phyloP scores from a whole-genome alignment of 345 rosid species.

The Odontarrhena argentea region DNA sequence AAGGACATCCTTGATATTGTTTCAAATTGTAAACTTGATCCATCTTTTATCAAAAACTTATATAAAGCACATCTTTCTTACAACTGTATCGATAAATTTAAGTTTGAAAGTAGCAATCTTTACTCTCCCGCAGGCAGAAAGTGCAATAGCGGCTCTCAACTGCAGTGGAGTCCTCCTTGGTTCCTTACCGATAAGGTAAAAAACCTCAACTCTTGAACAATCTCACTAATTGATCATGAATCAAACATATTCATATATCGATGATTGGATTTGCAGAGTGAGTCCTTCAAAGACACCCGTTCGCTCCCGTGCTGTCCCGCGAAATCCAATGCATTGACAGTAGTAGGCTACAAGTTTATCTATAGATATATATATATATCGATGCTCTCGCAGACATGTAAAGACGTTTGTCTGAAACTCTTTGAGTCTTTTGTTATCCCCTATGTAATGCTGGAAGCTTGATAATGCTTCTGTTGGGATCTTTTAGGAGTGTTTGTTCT shows the following conservation, averaged over 20 bases:
- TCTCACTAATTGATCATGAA: neutral
- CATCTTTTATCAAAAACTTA: neutral
- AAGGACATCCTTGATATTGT: neutral
- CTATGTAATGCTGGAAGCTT: slow-evolving; percentile 37
- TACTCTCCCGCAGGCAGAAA: slow-evolving; percentile 71
- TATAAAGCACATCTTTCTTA: neutral
- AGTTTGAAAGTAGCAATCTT: slow-evolving; percentile 22
- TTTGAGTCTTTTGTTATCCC: slow-evolving; percentile 23
- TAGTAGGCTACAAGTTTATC: slow-evolving; percentile 21
- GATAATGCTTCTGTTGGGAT: slow-evolving; percentile 35
- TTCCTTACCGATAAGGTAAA: slow-evolving; percentile 79
- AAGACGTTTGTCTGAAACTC: slow-evolving; percentile 37
- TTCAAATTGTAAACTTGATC: neutral
- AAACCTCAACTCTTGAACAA: slow-evolving; percentile 4
- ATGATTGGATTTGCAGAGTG: slow-evolving; percentile 32
- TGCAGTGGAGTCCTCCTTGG: slow-evolving; percentile 94
- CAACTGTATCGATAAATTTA: neutral
- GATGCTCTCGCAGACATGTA: slow-evolving; percentile 37
- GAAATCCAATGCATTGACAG: slow-evolving; percentile 31
- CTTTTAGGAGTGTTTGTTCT: slow-evolving; percentile 22
- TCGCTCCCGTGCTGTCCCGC: slow-evolving; percentile 34
- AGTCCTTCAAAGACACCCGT: slow-evolving; percentile 45
- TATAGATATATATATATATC: neutral
- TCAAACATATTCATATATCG: slow-evolving; percentile 8
- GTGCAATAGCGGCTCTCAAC: slow-evolving; percentile 91